phyloP scores from a whole-genome alignment of 345 rosid genomes.

The Acer saccharum region DNA sequence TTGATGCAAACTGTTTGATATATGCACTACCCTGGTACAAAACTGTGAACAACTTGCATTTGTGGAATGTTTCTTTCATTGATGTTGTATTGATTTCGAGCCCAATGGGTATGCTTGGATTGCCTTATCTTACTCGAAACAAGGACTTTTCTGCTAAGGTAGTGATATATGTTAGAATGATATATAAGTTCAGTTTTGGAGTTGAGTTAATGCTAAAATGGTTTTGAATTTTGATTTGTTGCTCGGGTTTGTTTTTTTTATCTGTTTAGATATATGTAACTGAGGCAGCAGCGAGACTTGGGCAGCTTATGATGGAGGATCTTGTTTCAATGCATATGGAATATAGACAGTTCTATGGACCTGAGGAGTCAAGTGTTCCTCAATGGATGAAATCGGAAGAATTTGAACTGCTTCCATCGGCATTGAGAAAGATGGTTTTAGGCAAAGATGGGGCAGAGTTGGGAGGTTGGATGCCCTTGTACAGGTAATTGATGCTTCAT shows the following conservation, averaged over 20 bases:
- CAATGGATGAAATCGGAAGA: conserved; percentile 74
- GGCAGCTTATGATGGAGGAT: conserved; percentile 88
- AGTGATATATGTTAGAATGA: neutral
- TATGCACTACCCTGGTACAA: conserved; percentile 81
- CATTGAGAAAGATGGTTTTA: conserved; percentile 49
- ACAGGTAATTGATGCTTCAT: conserved; percentile 52
- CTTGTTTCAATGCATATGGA: conserved; percentile 79
- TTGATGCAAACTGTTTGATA: conserved; percentile 49
- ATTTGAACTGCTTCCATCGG: conserved; percentile 53
- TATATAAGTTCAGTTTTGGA: conserved; percentile 3
- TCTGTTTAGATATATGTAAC: conserved; percentile 65
- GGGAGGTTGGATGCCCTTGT: conserved; percentile 85
- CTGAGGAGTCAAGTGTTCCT: conserved; percentile 47
- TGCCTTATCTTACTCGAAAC: conserved; percentile 68
- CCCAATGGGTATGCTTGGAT: conserved; percentile 81
- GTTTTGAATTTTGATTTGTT: conserved; percentile 23
- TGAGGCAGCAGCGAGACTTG: conserved; percentile 72
- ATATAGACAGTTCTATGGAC: conserved; percentile 59
- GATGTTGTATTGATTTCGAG: conserved; percentile 78
- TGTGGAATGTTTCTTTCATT: conserved; percentile 78
- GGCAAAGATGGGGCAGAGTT: conserved; percentile 66
- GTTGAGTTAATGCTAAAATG: neutral
- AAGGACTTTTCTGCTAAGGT: conserved; percentile 83
- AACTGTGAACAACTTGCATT: conserved; percentile 64
- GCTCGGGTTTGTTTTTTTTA: conserved; percentile 17